Evolutionary conservation across 2,329 filamentous ascomycete genomes (phyloP).

Genomic region (Pyrenochaeta sp.): DNA sequence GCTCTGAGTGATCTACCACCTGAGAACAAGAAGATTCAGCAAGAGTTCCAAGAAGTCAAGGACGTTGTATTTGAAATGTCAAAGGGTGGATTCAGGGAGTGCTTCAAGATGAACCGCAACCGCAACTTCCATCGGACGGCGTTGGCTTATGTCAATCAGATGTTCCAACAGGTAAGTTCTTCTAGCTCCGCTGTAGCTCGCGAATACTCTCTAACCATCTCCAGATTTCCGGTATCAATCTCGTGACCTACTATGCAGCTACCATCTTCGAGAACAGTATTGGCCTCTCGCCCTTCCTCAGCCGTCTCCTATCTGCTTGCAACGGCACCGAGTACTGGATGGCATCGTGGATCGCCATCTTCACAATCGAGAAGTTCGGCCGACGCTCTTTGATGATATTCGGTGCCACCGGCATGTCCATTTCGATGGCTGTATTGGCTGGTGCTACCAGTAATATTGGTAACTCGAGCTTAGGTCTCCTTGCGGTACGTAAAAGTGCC

Average conservation of each 20-base stretch:
- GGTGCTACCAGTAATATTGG: conserved; percentile 40
- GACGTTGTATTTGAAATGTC: conserved; percentile 51
- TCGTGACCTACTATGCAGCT: conserved; percentile 55
- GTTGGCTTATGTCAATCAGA: conserved; percentile 55
- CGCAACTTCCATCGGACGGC: conserved; percentile 55
- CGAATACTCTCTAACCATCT: background rate
- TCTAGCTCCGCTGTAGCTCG: too few relatives aligned
- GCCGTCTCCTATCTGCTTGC: conserved; percentile 50
- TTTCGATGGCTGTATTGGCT: conserved; percentile 47
- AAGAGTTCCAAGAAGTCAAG: conserved; percentile 48
- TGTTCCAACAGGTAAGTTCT: conserved; percentile 55
- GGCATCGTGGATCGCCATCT: conserved; percentile 53
- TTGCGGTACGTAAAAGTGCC: conserved; percentile 58
- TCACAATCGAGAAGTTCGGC: conserved; percentile 51
- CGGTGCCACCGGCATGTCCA: conserved; percentile 46
- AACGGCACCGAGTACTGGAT: conserved; percentile 54
- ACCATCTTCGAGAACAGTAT: conserved; percentile 55
- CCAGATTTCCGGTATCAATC: conserved; percentile 51
- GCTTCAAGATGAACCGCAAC: conserved; percentile 64
- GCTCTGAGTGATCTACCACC: conserved; percentile 50
- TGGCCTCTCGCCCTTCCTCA: conserved; percentile 46
- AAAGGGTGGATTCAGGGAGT: conserved; percentile 62
- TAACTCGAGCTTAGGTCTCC: conserved; percentile 43
- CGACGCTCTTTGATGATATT: conserved; percentile 51
- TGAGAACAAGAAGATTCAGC: conserved; percentile 49